phyloP scores from a whole-genome alignment of 345 rosid genomes.

The Lumnitzera racemosa region DNA sequence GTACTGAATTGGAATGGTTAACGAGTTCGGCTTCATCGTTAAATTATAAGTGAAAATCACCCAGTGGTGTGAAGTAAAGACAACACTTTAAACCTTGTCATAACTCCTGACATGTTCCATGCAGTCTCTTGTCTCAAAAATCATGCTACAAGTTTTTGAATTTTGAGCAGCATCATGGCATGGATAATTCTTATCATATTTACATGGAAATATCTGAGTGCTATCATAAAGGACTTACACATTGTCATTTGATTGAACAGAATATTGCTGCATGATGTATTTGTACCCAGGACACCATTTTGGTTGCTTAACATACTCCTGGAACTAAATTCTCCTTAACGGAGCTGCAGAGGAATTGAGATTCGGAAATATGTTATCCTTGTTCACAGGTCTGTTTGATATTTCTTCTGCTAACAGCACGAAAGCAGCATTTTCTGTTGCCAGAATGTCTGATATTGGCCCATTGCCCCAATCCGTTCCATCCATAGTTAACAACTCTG shows the following conservation, averaged over 20 bases:
- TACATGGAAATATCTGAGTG: neutral
- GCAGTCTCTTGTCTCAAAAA: too few species aligned
- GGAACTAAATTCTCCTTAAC: neutral
- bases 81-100: too few species aligned
- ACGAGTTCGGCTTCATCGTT: too few species aligned
- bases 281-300: too few species aligned
- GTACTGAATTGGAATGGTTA: too few species aligned
- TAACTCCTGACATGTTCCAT: too few species aligned
- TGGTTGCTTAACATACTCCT: neutral
- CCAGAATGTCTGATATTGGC: constrained; percentile 6
- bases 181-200: neutral
- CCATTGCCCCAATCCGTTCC: neutral
- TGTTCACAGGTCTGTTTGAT: neutral
- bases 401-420: constrained; percentile 1
- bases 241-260: too few species aligned
- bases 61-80: too few species aligned
- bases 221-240: too few species aligned
- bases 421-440: constrained; percentile 3
- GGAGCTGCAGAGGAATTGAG: constrained; percentile 6
- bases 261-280: too few species aligned
- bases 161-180: neutral
- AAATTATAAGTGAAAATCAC: too few species aligned
- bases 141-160: neutral
- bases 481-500: neutral
- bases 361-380: neutral